These are phyloP conservation scores for Arthroderma uncinatum DNA, from an alignment of 2,329 filamentous ascomycete species.

Conservation along the genomic window DNA sequence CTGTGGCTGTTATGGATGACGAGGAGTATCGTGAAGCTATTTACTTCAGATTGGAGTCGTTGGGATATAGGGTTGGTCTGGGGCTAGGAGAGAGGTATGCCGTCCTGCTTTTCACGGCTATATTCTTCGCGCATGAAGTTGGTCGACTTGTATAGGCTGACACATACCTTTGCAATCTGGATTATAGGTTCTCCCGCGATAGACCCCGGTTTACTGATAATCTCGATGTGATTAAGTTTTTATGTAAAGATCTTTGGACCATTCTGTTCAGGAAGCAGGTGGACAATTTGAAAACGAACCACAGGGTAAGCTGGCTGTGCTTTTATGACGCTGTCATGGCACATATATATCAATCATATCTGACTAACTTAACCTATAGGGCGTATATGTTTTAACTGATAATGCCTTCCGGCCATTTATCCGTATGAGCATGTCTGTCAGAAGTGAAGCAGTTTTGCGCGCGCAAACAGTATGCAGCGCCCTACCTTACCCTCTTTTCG, in stretches of 20 bases:
- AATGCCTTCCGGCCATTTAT: constrained; percentile 79
- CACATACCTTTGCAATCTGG: background rate
- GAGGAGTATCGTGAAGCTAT: constrained; percentile 77
- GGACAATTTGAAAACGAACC: constrained; percentile 97
- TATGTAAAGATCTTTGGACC: constrained; percentile 97
- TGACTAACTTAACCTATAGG: constrained; percentile 37
- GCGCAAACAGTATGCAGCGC: constrained; percentile 60
- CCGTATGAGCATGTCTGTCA: constrained; percentile 74
- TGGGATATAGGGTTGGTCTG: constrained; percentile 87
- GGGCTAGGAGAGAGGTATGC: constrained; percentile 75
- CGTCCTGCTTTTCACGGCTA: background rate
- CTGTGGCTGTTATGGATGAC: constrained; percentile 26
- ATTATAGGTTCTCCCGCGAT: constrained; percentile 42
- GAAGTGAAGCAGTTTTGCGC: constrained; percentile 58
- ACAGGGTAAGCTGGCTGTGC: constrained; percentile 49
- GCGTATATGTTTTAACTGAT: constrained; percentile 93
- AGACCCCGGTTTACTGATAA: constrained; percentile 82
- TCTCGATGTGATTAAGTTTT: constrained; percentile 92
- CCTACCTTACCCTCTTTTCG: background rate
- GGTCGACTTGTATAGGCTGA: background rate
- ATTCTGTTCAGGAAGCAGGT: constrained; percentile 93
- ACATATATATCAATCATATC: background rate
- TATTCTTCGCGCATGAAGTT: background rate
- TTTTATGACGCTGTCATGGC: constrained; percentile 5
- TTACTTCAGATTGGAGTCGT: constrained; percentile 67